phyloP scores from a whole-genome alignment of 2,329 filamentous ascomycete genomes.

The Beauveria asiatica region DNA sequence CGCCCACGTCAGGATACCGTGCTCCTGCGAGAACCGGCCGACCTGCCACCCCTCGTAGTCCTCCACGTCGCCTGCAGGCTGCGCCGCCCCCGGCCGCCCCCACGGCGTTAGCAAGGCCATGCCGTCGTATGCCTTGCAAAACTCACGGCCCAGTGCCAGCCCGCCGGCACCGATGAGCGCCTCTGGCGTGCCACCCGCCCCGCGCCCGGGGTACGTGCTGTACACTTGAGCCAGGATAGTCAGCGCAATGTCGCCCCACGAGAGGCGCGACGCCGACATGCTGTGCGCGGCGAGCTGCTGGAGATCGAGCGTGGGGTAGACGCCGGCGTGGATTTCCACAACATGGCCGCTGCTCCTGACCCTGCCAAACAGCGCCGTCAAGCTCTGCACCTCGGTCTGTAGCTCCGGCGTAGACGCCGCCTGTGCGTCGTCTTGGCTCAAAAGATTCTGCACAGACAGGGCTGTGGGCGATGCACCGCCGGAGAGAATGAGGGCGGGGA shows the following conservation, averaged over 20 bases:
- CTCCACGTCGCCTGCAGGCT: slow-evolving; percentile 22
- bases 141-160: slow-evolving; percentile 64
- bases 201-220: slow-evolving; percentile 56
- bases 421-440: slow-evolving; percentile 10
- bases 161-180: slow-evolving; percentile 61
- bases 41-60: slow-evolving; percentile 55
- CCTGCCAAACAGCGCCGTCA: slow-evolving; percentile 16
- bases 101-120: slow-evolving; percentile 63
- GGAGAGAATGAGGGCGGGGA: slow-evolving; percentile 38
- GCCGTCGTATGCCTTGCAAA: slow-evolving; percentile 61
- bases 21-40: slow-evolving; percentile 66
- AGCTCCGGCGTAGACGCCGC: slow-evolving; percentile 14
- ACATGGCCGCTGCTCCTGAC: slow-evolving; percentile 30
- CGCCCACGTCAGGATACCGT: slow-evolving; percentile 59
- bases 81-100: slow-evolving; percentile 25
- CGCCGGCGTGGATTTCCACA: slow-evolving; percentile 67
- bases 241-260: slow-evolving; percentile 52
- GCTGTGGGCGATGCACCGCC: slow-evolving; percentile 72
- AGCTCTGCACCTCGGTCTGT: slow-evolving; percentile 13
- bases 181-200: slow-evolving; percentile 41
- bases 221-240: slow-evolving; percentile 65
- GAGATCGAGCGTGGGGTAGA: slow-evolving; percentile 68
- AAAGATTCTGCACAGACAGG: slow-evolving; percentile 20
- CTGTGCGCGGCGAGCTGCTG: slow-evolving; percentile 72
- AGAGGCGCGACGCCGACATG: slow-evolving; percentile 31